Base-by-base conservation (phyloP, 2,329 filamentous ascomycete genomes). In the Arthroderma uncinatum region DNA sequence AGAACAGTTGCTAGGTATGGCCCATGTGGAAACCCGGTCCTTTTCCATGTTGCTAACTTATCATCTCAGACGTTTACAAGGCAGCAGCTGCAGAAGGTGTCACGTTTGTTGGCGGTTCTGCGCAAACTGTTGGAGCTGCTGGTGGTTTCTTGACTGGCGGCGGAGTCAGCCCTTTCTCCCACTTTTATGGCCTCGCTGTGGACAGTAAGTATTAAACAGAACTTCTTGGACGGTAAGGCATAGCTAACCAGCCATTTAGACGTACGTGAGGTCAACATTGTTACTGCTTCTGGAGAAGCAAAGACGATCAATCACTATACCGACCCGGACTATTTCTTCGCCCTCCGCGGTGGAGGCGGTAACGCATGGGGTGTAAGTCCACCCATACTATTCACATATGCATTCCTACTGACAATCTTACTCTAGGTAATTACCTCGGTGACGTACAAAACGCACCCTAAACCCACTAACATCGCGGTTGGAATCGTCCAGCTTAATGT, bases 61-160 rank as follows among this genome's bases (percentile, higher is more conserved):
- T 9, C 34, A 8, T 4, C 2, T 9, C 39, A 65, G 64, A 65
- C 53, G 61, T 67, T 3, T 67, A 67, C 55, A 55, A 58, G 53
- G 64, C 60, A 33, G 65, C 65, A 16, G 57, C 61, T 10, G 57
- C 58, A 47, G 56, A 64, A 53, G 58, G 58, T 19, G 61, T 64
- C n/a, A 64, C 63, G 53, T 63, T 67, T 14, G 61, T 62, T 34
- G 65, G 64, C 2, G 65, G 65, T 28, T 58, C 59, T 25, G 64
- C 64, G 14, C 57, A 60, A 37, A 67, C 65, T 16, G 65, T 66
- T 7, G 65, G 65, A 4, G 62, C 62, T 12, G 65, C 65, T 28
- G 65, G 65, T 19, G 65, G 65, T 10, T 67, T 65, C 60, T 54
- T 66, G 12, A 66, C 64, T 14, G 65, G 64, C 6, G 65, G 65